Evolutionary conservation across 2,329 filamentous ascomycete species (phyloP).

Genomic region (Neopestalotiopsis sp.): DNA sequence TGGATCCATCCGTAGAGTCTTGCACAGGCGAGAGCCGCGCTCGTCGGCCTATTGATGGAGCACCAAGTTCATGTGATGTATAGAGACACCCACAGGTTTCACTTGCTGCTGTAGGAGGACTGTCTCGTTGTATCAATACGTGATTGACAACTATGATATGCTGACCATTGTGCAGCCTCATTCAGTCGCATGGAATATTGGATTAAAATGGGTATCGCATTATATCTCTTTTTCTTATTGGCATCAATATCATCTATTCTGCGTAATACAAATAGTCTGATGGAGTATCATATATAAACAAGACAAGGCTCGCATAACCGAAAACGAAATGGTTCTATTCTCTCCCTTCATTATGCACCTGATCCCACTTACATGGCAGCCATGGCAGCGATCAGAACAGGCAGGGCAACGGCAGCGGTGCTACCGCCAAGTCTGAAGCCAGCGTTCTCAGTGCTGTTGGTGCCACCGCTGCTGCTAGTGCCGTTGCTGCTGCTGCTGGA

Average conservation of each 20-base stretch:
- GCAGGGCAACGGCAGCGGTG: slow-evolving; percentile 13
- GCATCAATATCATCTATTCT: slow-evolving; percentile 17
- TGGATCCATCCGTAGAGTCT: no score
- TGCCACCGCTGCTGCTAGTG: slow-evolving; percentile 7
- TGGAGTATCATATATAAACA: slow-evolving; percentile 19
- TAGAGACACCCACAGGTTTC: no score
- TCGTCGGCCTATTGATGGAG: no score
- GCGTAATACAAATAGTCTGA: slow-evolving; percentile 11
- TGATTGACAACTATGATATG: no score
- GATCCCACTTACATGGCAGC: slow-evolving; percentile 9
- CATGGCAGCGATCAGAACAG: slow-evolving; percentile 4
- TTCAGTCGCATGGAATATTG: neutral
- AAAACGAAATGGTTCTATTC: neutral
- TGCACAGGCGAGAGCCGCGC: no score
- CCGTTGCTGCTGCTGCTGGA: slow-evolving; percentile 5
- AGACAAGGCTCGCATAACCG: slow-evolving; percentile 14
- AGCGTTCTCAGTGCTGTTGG: slow-evolving; percentile 11
- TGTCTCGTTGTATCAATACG: no score
- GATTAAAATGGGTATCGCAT: neutral
- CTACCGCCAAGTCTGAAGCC: slow-evolving; percentile 9
- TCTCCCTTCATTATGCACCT: neutral
- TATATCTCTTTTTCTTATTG: neutral
- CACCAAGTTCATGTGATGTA: no score
- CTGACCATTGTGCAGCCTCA: no score
- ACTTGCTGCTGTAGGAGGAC: no score